phyloP scores from a whole-genome alignment of 2,329 filamentous ascomycete genomes.

The Penicillium sp. region DNA sequence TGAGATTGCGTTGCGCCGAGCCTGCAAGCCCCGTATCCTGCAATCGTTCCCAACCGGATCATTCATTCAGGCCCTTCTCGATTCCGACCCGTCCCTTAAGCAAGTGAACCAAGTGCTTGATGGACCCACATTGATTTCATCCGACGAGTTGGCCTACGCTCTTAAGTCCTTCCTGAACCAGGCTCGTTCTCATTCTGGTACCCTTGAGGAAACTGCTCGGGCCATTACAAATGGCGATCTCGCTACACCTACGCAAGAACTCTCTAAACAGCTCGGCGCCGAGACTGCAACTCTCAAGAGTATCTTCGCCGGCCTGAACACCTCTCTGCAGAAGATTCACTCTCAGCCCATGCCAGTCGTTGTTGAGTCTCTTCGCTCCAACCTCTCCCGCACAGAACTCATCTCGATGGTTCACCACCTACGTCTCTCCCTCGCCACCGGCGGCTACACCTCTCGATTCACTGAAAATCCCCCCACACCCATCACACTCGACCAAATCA shows the following conservation, averaged over 20 bases:
- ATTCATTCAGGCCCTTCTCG: conserved; percentile 41
- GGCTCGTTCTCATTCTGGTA: conserved; percentile 37
- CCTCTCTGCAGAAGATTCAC: conserved; percentile 40
- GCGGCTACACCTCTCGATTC: conserved; percentile 45
- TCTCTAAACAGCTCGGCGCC: conserved; percentile 18
- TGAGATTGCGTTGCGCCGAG: conserved; percentile 40
- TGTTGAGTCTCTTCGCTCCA: conserved; percentile 39
- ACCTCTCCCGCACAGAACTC: conserved; percentile 41
- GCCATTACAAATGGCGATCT: conserved; percentile 33
- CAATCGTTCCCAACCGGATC: conserved; percentile 40
- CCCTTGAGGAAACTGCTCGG: conserved; percentile 35
- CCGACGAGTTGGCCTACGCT: conserved; percentile 42
- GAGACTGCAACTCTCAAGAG: conserved; percentile 29
- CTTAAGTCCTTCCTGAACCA: conserved; percentile 43
- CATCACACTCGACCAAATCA: conserved; percentile 36
- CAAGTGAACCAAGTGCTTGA: conserved; percentile 40
- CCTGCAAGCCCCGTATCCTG: conserved; percentile 36
- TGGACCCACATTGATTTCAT: conserved; percentile 35
- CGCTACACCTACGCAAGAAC: conserved; percentile 24
- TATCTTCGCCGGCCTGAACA: conserved; percentile 42
- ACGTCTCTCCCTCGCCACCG: conserved; percentile 45
- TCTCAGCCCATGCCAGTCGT: conserved; percentile 32
- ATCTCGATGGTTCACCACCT: conserved; percentile 45
- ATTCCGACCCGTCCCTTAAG: conserved; percentile 41
- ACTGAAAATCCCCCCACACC: conserved; percentile 41